Conservation (phyloP, 768 basidiomycete genomes). For the Mycena alexandri region DNA sequence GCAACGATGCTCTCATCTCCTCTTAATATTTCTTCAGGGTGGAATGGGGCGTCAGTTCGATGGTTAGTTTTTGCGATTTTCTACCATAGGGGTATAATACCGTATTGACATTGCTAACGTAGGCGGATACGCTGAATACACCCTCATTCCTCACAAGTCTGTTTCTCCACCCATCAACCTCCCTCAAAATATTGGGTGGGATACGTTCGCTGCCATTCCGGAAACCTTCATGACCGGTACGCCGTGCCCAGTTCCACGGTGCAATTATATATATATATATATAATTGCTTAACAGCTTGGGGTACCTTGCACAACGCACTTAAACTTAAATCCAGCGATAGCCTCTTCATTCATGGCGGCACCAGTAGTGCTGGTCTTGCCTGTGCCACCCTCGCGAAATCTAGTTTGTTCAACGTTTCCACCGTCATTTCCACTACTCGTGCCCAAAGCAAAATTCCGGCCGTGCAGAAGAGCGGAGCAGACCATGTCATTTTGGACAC, state of each 20-base stretch:
- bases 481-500: slow-evolving; percentile 41
- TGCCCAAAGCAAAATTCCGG: slow-evolving; percentile 30
- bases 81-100: too few species aligned
- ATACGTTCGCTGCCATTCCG: slow-evolving; percentile 41
- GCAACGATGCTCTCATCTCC: background rate
- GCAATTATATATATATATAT: background rate
- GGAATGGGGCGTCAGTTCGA: slow-evolving; percentile 43
- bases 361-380: slow-evolving; percentile 44
- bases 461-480: slow-evolving; percentile 35
- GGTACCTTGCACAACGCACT: slow-evolving; percentile 35
- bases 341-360: slow-evolving; percentile 43
- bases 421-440: slow-evolving; percentile 42
- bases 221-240: slow-evolving; percentile 43
- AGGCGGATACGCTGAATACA: slow-evolving; percentile 45
- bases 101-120: background rate
- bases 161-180: slow-evolving; percentile 41
- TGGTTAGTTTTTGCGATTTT: slow-evolving; percentile 30
- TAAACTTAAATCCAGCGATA: slow-evolving; percentile 36
- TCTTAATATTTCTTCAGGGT: slow-evolving; percentile 17
- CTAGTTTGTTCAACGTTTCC: slow-evolving; percentile 38
- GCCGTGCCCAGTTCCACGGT: background rate
- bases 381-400: slow-evolving; percentile 39
- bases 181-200: slow-evolving; percentile 40
- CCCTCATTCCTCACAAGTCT: slow-evolving; percentile 40
- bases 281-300: slow-evolving; percentile 32